Evolutionary conservation across 768 basidiomycete genomes (phyloP), one percentile per base, ranked within the genome.

Genomic region (Russula foetens): DNA sequence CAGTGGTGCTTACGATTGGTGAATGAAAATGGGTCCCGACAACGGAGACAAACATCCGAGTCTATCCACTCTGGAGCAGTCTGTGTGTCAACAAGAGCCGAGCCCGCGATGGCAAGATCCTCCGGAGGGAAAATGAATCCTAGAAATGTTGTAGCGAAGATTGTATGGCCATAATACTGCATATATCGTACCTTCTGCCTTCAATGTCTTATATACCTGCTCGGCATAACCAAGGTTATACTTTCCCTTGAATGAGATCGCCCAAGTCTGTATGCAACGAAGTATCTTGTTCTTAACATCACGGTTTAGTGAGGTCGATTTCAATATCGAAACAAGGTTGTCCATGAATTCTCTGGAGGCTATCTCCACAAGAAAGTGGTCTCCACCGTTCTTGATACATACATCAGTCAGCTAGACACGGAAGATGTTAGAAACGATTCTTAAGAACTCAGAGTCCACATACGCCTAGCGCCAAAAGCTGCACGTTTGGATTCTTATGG

Each of bases 1-100:
- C 97, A 99, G 69, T 99, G 97, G 68, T 99, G 97, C 71, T 98
- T 98, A 53, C 97, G 83, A 70, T 98, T 98, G 31, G 94, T 97
- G 71, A 98, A 94, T 0, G 86, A 83, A 73, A 99, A 99, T 0
- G 91, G 71, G 0, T 89, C 86, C 19, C 97, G 83, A 72, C 97
- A 99, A 21, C 93, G 84, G 59, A 96, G 82, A 71, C 97, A 99
- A 17, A 94, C 83, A 48, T 97, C 92, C 0, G 93, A 93, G 71
- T 98, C 96, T 46, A 92, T 88, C 97, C 97, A 99, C 70, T 96
- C 91, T 2, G 97, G 97, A 0, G 97, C 90, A 0, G 87, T 91
- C 67, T 88, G 82, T 0, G 93, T 93, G 69, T 93, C 90, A 5
- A 92, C 88, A 89, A 94, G 92, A 14, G 86, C 90, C 23, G 90